Evolutionary conservation across 441 rosid species (phyloP).

Genomic region (Populus hybrid): DNA sequence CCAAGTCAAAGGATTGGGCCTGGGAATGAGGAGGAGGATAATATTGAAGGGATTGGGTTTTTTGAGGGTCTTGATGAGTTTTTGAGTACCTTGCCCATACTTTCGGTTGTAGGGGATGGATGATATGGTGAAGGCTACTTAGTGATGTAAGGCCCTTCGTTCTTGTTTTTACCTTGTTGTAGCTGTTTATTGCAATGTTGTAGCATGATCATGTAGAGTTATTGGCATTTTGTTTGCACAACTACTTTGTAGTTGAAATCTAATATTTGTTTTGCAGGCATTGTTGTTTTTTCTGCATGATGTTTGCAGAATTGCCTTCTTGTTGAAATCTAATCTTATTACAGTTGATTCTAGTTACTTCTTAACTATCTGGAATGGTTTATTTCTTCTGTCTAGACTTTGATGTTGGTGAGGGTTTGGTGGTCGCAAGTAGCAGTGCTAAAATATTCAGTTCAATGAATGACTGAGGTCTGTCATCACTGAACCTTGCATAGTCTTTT

Average conservation of each 20-base stretch:
- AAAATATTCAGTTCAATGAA: not conserved
- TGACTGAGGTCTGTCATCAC: not conserved
- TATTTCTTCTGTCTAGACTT: not conserved
- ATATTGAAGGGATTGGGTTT: conserved; percentile 72
- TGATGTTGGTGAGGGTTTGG: conserved; percentile 3
- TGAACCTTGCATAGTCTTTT: not conserved
- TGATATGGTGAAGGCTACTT: conserved; percentile 80
- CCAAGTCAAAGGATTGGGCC: conserved; percentile 41
- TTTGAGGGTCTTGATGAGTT: conserved; percentile 97
- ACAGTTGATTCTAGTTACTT: not conserved
- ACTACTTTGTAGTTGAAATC: conserved; percentile 31
- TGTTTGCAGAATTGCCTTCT: conserved; percentile 24
- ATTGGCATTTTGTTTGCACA: conserved; percentile 22
- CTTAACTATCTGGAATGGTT: conserved; percentile 6
- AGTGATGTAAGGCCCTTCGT: conserved; percentile 32
- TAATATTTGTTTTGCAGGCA: conserved; percentile 34
- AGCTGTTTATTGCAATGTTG: conserved; percentile 28
- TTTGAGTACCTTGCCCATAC: conserved; percentile 87
- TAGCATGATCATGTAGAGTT: conserved; percentile 35
- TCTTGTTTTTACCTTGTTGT: conserved; percentile 16
- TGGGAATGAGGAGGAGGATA: conserved; percentile 65
- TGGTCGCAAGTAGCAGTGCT: not conserved
- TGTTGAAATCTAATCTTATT: conserved; percentile 31
- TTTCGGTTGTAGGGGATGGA: conserved; percentile 74
- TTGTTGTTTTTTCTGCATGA: conserved; percentile 16